Conservation (phyloP, 2,329 filamentous ascomycete genomes). For the Nannizzia gypsea region DNA sequence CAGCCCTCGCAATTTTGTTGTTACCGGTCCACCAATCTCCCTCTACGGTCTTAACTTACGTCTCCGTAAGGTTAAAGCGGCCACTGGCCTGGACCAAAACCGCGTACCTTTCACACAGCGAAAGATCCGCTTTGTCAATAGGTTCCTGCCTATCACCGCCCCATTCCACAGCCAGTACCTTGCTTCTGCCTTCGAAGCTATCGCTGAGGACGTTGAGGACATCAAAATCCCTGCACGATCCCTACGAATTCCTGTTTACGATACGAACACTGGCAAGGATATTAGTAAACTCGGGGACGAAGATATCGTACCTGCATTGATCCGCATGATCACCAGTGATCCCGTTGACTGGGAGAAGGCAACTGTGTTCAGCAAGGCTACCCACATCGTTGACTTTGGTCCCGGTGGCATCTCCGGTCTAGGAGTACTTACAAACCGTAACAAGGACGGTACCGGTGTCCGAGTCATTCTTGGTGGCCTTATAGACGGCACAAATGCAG, state of each 20-base stretch:
- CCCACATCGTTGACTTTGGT: slow-evolving; percentile 92
- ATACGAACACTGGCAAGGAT: slow-evolving; percentile 82
- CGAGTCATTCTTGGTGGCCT: slow-evolving; percentile 89
- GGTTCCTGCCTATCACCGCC: slow-evolving; percentile 92
- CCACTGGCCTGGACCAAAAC: slow-evolving; percentile 93
- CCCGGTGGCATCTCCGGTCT: slow-evolving; percentile 94
- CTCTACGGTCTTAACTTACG: slow-evolving; percentile 92
- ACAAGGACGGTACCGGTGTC: slow-evolving; percentile 97
- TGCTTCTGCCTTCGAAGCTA: slow-evolving; percentile 63
- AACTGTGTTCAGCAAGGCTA: slow-evolving; percentile 79
- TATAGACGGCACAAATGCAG: slow-evolving; percentile 78
- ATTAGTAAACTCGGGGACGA: slow-evolving; percentile 57
- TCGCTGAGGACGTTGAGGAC: slow-evolving; percentile 77
- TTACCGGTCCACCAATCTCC: slow-evolving; percentile 90
- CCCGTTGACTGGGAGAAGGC: slow-evolving; percentile 94
- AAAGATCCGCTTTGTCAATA: slow-evolving; percentile 91
- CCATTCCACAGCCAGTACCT: slow-evolving; percentile 98
- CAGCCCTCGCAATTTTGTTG: slow-evolving; percentile 91
- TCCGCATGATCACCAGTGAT: slow-evolving; percentile 89
- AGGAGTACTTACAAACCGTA: slow-evolving; percentile 90
- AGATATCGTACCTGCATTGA: slow-evolving; percentile 72
- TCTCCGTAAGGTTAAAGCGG: slow-evolving; percentile 90
- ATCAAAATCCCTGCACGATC: slow-evolving; percentile 61
- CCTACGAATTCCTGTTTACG: slow-evolving; percentile 74
- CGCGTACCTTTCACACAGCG: slow-evolving; percentile 88